Percentiles rank a stretch among this genome's conserved stretches.
Evolutionary conservation across 202 grass and related monocot genomes (phyloP).

Genomic region (Schoenoplectus tabernaemontani): DNA sequence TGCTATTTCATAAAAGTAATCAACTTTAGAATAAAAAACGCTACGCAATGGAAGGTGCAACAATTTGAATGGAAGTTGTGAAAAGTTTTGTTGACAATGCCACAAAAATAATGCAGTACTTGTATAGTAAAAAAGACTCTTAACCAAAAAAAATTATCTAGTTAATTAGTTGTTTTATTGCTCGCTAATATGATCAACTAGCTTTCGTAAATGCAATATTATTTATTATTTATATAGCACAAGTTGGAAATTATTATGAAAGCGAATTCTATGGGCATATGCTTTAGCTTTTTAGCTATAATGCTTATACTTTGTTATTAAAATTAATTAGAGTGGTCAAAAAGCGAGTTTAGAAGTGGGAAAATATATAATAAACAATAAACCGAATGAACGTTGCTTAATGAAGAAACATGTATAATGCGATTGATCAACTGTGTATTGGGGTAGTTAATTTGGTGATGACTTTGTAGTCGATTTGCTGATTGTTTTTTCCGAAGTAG

Average conservation of each 20-base stretch:
- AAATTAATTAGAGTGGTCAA: not conserved
- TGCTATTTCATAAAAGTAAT: not conserved
- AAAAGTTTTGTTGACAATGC: conserved; percentile 5
- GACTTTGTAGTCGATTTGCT: not conserved
- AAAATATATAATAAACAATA: not conserved
- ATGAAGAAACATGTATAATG: not conserved
- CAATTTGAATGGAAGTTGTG: conserved; percentile 6
- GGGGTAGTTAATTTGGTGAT: conserved; percentile 5
- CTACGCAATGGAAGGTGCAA: not conserved
- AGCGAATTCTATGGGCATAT: not conserved
- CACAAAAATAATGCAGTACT: not conserved
- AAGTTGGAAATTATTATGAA: not conserved
- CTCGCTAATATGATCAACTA: not conserved
- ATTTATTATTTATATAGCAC: not conserved
- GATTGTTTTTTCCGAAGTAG: not conserved
- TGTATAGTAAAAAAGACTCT: not conserved
- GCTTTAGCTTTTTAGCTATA: not conserved
- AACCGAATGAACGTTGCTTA: not conserved
- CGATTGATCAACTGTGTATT: no score
- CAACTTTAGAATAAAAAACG: not conserved
- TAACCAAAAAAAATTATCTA: not conserved
- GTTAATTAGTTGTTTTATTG: not conserved
- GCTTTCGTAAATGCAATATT: not conserved
- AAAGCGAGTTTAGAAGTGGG: not conserved
- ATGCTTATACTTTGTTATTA: not conserved